Base-by-base conservation (phyloP, 768 basidiomycete species). In the Tulasnella sp. region DNA sequence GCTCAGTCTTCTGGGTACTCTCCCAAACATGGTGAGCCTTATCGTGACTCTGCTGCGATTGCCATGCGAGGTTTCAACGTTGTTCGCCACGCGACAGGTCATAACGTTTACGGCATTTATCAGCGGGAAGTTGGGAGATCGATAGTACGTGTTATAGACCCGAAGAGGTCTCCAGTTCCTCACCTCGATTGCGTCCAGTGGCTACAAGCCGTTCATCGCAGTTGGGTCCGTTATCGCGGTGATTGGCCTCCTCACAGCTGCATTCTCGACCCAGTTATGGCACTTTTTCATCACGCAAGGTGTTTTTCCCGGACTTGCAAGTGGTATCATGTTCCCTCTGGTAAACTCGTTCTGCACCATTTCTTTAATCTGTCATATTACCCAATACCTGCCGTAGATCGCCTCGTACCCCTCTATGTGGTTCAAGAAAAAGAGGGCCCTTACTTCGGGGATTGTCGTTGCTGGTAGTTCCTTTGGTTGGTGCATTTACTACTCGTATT, bases 221-320 rank as follows among this genome's bases (percentile, higher is more conserved):
- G 31, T 69, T 29, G 78, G 78, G 9, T 78, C 77, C 34, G 45
- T 76, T 42, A 42, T 52, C 37, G 22, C 71, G 19, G 58, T 68
- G 38, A 37, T 68, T 49, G 34, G 58, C 17, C 38, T 77, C 34
- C 58, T 78, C 25, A 22, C n/a, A 17, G 71, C 78, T 22, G 78
- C 78, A 31, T 78, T 72, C 67, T 77, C 22, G 25, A 78, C 45
- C 19, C 31, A 72, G 38, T 36, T 78, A 25, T 78, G 78, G 78
- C 78, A 78, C 22, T 70, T 67, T 67, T 78, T 78, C 45, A 42
- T 78, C 25, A 71, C 77, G 12, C 78, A 78, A 72, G 78, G 76
- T 17, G 29, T 77, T 6, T n/a, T 78, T 34, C 78, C 52, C 8
- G 78, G 40, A 7, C 40, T 78, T 19, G 29, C 45, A 25, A 72